Evolutionary conservation across 2,329 filamentous ascomycete species (phyloP).

Genomic region (Xenosphaeropsis pyriputrescens): DNA sequence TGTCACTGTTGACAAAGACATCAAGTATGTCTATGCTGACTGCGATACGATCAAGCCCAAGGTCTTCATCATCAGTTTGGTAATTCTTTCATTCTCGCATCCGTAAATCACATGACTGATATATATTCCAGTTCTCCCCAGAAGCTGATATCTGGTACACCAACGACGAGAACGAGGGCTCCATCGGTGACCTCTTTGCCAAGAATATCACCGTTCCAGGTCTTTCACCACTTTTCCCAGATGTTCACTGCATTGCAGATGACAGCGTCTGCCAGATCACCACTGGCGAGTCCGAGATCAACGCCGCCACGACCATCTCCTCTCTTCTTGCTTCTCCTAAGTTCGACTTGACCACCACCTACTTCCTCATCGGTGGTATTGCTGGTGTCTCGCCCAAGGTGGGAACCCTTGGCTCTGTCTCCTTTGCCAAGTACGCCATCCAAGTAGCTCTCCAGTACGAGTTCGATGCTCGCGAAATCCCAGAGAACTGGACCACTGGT

Average conservation of each 20-base stretch:
- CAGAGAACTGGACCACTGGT: conserved; percentile 47
- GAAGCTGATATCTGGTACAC: conserved; percentile 48
- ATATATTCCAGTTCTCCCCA: conserved; percentile 34
- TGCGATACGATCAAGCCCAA: conserved; percentile 31
- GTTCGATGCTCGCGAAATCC: conserved; percentile 55
- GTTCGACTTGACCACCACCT: conserved; percentile 53
- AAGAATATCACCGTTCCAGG: conserved; percentile 44
- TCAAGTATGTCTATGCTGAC: not conserved
- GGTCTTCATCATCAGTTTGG: conserved; percentile 48
- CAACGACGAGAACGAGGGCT: conserved; percentile 26
- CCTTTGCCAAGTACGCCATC: conserved; percentile 53
- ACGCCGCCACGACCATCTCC: conserved; percentile 52
- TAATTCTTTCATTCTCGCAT: conserved; percentile 16
- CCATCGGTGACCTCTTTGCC: conserved; percentile 38
- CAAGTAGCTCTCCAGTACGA: conserved; percentile 68
- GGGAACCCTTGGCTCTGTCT: conserved; percentile 50
- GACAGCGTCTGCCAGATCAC: conserved; percentile 53
- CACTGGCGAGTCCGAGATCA: conserved; percentile 59
- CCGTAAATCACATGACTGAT: not conserved
- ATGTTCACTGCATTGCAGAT: conserved; percentile 46
- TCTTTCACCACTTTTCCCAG: conserved; percentile 49
- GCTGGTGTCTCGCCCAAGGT: conserved; percentile 58
- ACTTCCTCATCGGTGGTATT: conserved; percentile 60
- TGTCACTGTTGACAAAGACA: not conserved
- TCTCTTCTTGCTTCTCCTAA: conserved; percentile 43